These are phyloP conservation scores for Conticribra weissflogii DNA, from an alignment of 108 stramenopile genomes.

Conservation along the genomic window DNA sequence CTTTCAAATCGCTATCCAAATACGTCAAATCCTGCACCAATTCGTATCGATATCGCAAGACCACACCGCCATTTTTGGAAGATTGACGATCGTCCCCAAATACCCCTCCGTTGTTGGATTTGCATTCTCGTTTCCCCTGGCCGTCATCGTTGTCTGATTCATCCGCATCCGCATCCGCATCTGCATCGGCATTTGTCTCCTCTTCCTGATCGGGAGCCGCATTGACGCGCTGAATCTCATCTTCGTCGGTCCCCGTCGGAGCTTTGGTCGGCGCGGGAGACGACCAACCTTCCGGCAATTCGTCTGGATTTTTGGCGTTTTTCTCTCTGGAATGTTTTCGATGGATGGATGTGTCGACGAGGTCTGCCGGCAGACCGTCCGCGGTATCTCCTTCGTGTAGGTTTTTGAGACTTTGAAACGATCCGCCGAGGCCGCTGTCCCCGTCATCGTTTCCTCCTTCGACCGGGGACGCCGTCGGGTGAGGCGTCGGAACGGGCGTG, in stretches of 20 bases:
- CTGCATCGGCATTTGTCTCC: background rate
- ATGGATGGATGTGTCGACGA: background rate
- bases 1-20: background rate
- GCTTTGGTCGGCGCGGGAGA: background rate
- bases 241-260: background rate
- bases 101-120: conserved; percentile 4
- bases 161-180: background rate
- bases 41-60: conserved; percentile 31
- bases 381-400: too few species aligned
- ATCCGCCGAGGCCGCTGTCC: too few species aligned
- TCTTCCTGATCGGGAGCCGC: conserved; percentile 4
- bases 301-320: conserved; percentile 5
- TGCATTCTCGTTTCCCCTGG: conserved; percentile 6
- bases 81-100: too few species aligned
- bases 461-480: too few species aligned
- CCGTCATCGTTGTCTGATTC: background rate
- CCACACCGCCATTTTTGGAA: conserved; percentile 17
- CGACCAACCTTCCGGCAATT: conserved; percentile 14
- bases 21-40: conserved; percentile 14
- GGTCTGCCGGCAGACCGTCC: background rate
- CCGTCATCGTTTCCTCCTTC: too few species aligned
- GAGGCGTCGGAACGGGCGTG: too few species aligned
- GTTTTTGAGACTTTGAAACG: too few species aligned
- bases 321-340: conserved; percentile 6
- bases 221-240: background rate